A percentile compares a stretch with the other conserved stretches of the same genome.
Conservation (phyloP, 345 rosid genomes). For the Trapa bicornis region DNA sequence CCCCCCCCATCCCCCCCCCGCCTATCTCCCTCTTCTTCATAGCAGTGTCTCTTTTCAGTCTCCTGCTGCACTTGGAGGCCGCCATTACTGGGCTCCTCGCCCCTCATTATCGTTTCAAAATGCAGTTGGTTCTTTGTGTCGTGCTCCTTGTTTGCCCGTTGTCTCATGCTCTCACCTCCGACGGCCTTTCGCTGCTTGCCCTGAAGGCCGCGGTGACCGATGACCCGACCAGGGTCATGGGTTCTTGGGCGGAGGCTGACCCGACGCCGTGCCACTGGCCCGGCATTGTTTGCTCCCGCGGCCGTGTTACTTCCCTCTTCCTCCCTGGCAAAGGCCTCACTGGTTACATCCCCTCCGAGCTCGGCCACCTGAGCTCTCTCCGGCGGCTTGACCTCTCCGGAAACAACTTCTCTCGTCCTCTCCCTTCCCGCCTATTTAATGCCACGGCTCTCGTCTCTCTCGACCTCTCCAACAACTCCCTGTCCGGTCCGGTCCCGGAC, state of each 20-base stretch:
- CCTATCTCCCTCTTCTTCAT: slow-evolving; percentile 10
- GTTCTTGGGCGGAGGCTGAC: slow-evolving; percentile 70
- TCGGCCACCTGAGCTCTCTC: slow-evolving; percentile 66
- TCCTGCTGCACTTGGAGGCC: slow-evolving; percentile 39
- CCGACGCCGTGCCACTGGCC: slow-evolving; percentile 71
- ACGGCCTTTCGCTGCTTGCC: slow-evolving; percentile 83
- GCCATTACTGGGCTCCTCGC: not conserved
- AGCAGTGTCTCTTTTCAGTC: not conserved
- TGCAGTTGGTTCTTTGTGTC: not conserved
- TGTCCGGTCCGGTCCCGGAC: slow-evolving; percentile 50
- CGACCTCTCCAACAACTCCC: slow-evolving; percentile 64
- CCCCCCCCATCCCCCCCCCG: too few species aligned
- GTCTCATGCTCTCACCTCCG: slow-evolving; percentile 36
- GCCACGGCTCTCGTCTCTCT: slow-evolving; percentile 38
- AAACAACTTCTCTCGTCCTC: slow-evolving; percentile 53
- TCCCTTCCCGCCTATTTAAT: slow-evolving; percentile 53
- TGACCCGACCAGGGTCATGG: slow-evolving; percentile 52
- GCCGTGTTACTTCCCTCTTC: slow-evolving; percentile 49
- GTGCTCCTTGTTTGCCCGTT: slow-evolving; percentile 17
- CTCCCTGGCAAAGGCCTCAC: slow-evolving; percentile 42
- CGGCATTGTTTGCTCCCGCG: slow-evolving; percentile 46
- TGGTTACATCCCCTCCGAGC: slow-evolving; percentile 80
- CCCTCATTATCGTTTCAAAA: not conserved
- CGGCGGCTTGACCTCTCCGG: slow-evolving; percentile 37
- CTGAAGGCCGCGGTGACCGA: slow-evolving; percentile 56